Percentiles rank a stretch among this genome's conserved stretches.
Evolutionary conservation across 2,329 filamentous ascomycete species (phyloP).

Genomic region (Neonectria punicea): DNA sequence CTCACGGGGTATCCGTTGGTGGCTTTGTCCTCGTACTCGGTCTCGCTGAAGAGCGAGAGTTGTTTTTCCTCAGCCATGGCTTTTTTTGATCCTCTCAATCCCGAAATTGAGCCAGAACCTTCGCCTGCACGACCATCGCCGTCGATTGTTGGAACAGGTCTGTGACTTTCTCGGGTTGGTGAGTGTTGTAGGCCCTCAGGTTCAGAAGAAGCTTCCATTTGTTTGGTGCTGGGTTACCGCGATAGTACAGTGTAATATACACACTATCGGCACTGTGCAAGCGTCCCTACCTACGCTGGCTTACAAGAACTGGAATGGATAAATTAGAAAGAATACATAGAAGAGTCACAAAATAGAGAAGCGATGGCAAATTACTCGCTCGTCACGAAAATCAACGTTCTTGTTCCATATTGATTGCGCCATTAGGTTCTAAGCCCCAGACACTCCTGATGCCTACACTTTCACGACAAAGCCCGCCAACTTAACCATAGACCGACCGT

Average conservation of each 20-base stretch:
- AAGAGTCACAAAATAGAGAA: background rate
- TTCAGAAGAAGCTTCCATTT: background rate
- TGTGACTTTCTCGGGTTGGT: background rate
- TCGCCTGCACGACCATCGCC: background rate
- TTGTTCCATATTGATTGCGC: constrained; percentile 44
- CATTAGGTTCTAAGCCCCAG: constrained; percentile 44
- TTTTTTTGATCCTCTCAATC: constrained; percentile 10
- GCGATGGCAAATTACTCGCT: background rate
- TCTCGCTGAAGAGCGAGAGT: constrained; percentile 65
- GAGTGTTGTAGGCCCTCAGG: background rate
- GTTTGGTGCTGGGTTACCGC: constrained; percentile 2
- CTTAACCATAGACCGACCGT: constrained; percentile 32
- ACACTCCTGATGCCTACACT: constrained; percentile 40
- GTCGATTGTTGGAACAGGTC: background rate
- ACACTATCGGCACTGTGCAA: background rate
- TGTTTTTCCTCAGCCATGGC: constrained; percentile 45
- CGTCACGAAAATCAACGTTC: constrained; percentile 26
- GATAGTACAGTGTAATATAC: background rate
- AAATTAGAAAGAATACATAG: background rate
- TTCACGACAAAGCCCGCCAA: constrained; percentile 36
- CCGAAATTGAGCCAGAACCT: background rate
- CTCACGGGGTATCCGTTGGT: constrained; percentile 72
- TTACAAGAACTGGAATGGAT: background rate
- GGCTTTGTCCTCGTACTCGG: constrained; percentile 65
- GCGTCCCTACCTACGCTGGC: background rate